phyloP scores from a whole-genome alignment of 768 basidiomycete species.

The Tricholoma terreum region DNA sequence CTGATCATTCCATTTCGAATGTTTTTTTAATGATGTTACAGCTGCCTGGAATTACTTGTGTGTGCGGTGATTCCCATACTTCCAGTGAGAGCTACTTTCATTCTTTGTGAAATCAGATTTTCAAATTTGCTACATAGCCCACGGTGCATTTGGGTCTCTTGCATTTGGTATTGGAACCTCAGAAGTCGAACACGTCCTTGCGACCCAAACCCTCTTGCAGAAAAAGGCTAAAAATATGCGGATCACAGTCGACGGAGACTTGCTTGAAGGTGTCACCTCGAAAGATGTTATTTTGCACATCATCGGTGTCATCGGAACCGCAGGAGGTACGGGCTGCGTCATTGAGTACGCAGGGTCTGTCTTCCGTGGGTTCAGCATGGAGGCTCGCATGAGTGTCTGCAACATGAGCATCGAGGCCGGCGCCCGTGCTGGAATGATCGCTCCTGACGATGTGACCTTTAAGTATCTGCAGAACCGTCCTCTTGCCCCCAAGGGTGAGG shows the following conservation, averaged over 20 bases:
- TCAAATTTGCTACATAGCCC: constrained; percentile 44
- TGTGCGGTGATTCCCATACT: constrained; percentile 93
- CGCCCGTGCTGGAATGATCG: constrained; percentile 90
- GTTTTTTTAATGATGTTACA: constrained; percentile 21
- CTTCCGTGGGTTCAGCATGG: constrained; percentile 83
- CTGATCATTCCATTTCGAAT: background rate
- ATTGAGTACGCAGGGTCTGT: constrained; percentile 92
- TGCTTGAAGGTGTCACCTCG: constrained; percentile 78
- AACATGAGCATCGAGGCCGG: constrained; percentile 97
- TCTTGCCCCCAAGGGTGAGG: constrained; percentile 77
- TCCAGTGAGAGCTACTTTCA: constrained; percentile 55
- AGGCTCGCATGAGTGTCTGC: constrained; percentile 87
- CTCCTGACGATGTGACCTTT: constrained; percentile 86
- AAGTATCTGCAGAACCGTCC: constrained; percentile 79
- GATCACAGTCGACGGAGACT: constrained; percentile 80
- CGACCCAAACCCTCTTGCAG: constrained; percentile 86
- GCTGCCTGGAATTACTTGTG: constrained; percentile 78
- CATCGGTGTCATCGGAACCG: constrained; percentile 90
- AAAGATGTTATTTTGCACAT: constrained; percentile 91
- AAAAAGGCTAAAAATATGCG: constrained; percentile 92
- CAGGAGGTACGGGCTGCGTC: constrained; percentile 87
- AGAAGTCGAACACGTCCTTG: constrained; percentile 92
- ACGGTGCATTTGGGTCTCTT: constrained; percentile 90
- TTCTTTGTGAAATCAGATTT: constrained; percentile 1
- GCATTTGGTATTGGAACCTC: constrained; percentile 94